A percentile compares a stretch with the other conserved stretches of the same genome.
These are phyloP conservation scores for Henckelia pumila DNA, from an alignment of 257 asterid genomes.

Conservation along the genomic window DNA sequence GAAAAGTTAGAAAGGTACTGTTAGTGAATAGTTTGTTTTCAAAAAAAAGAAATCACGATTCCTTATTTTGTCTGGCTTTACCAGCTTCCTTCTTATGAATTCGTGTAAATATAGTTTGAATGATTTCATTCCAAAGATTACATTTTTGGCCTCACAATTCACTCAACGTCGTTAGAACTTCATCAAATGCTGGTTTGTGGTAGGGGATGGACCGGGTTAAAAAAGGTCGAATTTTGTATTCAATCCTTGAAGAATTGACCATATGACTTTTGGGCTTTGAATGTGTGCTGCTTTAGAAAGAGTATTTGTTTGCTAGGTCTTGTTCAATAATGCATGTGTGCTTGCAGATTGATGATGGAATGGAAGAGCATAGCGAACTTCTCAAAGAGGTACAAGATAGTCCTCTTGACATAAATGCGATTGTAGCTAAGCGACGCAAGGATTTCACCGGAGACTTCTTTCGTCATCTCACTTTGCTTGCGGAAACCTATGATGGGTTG, in stretches of 20 bases:
- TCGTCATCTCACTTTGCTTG: slow-evolving; percentile 66
- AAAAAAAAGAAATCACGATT: no score
- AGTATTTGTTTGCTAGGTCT: slow-evolving; percentile 11
- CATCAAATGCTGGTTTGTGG: background rate
- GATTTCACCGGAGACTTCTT: slow-evolving; percentile 84
- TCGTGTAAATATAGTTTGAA: background rate
- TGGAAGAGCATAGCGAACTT: slow-evolving; percentile 68
- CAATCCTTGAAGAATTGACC: background rate
- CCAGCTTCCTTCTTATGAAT: background rate
- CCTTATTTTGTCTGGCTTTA: background rate
- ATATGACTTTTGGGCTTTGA: slow-evolving; percentile 11
- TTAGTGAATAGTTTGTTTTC: no score
- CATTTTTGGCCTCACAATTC: background rate
- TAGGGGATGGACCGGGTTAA: background rate
- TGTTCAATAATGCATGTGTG: slow-evolving; percentile 29
- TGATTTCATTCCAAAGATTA: background rate
- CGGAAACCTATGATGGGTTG: slow-evolving; percentile 65
- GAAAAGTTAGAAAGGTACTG: slow-evolving; percentile 73
- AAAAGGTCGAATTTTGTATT: no score
- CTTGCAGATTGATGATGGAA: slow-evolving; percentile 91
- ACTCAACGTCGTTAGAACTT: background rate
- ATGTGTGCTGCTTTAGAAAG: slow-evolving; percentile 9
- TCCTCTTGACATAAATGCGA: slow-evolving; percentile 75
- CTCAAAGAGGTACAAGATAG: slow-evolving; percentile 75
- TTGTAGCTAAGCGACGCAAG: slow-evolving; percentile 73